Evolutionary conservation across 495 filamentous ascomycete species (phyloP).

Genomic region (Cercophora sp.): DNA sequence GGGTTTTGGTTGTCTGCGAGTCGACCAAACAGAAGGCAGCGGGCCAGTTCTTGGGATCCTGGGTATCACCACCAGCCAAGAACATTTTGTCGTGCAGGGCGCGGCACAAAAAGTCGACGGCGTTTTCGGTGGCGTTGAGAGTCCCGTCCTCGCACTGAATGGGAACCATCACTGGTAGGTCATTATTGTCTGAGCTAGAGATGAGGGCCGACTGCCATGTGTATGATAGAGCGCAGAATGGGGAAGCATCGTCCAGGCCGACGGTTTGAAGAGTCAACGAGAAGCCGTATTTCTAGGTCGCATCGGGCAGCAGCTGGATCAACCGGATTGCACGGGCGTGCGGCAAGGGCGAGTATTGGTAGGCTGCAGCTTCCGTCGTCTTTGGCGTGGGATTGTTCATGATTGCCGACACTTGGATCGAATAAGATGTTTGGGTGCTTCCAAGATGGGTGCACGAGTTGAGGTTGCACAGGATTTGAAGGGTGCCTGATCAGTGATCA

Average conservation of each 20-base stretch:
- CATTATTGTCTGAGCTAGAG: no score
- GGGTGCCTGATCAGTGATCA: no score
- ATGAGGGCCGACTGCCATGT: neutral
- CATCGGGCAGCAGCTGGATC: neutral
- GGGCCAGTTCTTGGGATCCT: neutral
- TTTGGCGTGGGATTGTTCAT: no score
- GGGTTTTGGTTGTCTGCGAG: neutral
- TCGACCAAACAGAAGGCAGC: neutral
- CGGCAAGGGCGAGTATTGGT: neutral
- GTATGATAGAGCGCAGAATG: conserved; percentile 1
- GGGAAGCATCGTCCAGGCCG: neutral
- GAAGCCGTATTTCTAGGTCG: neutral
- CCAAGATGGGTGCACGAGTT: no score
- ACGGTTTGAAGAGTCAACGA: neutral
- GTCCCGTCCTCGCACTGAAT: no score
- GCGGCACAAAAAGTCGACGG: neutral
- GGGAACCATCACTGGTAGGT: no score
- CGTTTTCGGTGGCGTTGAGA: neutral
- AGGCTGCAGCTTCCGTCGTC: no score
- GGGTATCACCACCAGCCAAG: neutral
- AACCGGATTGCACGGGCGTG: neutral
- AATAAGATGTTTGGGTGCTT: no score
- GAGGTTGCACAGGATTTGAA: no score
- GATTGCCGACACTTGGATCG: no score
- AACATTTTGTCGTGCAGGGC: neutral